Conservation (phyloP, 352 stramenopile species). For the Labyrinthula sp. region DNA sequence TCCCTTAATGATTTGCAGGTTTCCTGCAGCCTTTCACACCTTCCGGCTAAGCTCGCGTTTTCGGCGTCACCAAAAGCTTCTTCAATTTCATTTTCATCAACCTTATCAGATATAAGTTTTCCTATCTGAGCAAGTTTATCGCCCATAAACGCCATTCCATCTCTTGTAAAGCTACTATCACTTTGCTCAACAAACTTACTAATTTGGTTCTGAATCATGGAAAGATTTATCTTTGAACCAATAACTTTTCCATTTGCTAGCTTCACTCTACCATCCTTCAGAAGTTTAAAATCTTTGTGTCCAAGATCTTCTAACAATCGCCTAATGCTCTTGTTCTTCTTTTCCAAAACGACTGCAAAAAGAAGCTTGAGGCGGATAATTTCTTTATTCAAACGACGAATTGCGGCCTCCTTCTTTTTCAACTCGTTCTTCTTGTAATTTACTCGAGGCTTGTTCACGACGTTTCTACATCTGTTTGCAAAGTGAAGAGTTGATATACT, state of each 20-base stretch:
- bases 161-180: too few species aligned
- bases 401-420: slow-evolving; percentile 7
- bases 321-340: slow-evolving; percentile 31
- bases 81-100: too few species aligned
- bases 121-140: too few species aligned
- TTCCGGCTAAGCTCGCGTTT: too few species aligned
- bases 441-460: slow-evolving; percentile 30
- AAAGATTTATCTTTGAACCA: slow-evolving; percentile 32
- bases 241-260: slow-evolving; percentile 19
- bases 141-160: too few species aligned
- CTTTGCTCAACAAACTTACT: too few species aligned
- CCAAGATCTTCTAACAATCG: slow-evolving; percentile 16
- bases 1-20: too few species aligned
- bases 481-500: slow-evolving; percentile 30
- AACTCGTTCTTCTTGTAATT: slow-evolving; percentile 27
- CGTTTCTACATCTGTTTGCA: slow-evolving; percentile 27
- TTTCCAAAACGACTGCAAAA: slow-evolving; percentile 15
- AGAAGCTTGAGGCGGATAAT: slow-evolving; percentile 14
- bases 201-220: slow-evolving; percentile 40
- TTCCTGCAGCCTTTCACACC: too few species aligned
- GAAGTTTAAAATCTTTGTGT: slow-evolving; percentile 8
- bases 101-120: too few species aligned
- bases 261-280: slow-evolving; percentile 25
- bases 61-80: too few species aligned
- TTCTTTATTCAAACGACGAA: slow-evolving; percentile 14